phyloP scores from a whole-genome alignment of 208 protist species.

The Trypanosoma conorhini region DNA sequence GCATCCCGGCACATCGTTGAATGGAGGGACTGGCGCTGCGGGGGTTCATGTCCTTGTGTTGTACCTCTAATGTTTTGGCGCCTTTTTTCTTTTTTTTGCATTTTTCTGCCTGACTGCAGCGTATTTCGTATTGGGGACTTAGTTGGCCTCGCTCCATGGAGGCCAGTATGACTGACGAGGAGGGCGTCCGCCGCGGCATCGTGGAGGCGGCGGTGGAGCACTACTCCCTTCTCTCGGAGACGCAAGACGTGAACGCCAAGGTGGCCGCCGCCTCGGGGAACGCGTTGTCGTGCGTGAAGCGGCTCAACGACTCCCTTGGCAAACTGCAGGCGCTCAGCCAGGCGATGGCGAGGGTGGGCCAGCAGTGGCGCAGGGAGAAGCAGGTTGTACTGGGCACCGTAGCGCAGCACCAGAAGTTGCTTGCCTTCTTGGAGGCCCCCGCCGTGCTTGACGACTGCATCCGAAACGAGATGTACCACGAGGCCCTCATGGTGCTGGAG shows the following conservation, averaged over 20 bases:
- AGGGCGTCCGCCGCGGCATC: constrained; percentile 50
- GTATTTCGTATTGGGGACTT: not conserved
- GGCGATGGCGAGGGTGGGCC: constrained; percentile 38
- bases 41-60: not conserved
- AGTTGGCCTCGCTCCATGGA: constrained; percentile 15
- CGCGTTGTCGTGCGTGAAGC: constrained; percentile 40
- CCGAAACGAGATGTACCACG: constrained; percentile 73
- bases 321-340: constrained; percentile 56
- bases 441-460: constrained; percentile 67
- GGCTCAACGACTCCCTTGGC: constrained; percentile 44
- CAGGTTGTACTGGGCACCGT: constrained; percentile 46
- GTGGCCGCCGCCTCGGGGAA: constrained; percentile 35
- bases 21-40: not conserved
- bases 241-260: constrained; percentile 51
- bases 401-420: constrained; percentile 59
- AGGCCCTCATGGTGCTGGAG: constrained; percentile 73
- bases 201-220: constrained; percentile 68
- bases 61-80: constrained; percentile 2
- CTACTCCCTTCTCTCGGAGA: constrained; percentile 59
- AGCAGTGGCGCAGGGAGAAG: constrained; percentile 67
- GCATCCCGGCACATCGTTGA: not conserved
- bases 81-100: constrained; percentile 16
- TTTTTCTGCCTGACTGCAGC: constrained; percentile 1
- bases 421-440: constrained; percentile 75
- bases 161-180: constrained; percentile 35